These are phyloP conservation scores for Bocquillonia castaneifolia DNA, from an alignment of 441 rosid genomes.

Conservation along the genomic window DNA sequence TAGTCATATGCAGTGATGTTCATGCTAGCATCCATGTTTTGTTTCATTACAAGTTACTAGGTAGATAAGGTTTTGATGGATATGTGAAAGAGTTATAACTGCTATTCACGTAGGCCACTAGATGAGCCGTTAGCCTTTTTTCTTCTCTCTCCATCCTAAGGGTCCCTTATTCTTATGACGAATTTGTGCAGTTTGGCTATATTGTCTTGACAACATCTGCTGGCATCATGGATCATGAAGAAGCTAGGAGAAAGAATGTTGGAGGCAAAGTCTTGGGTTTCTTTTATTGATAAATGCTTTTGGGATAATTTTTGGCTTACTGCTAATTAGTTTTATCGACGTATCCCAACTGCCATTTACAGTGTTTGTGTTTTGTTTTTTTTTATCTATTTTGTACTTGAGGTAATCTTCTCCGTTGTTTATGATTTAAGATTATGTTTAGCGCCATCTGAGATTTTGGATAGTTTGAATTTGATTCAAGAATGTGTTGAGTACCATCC, in stretches of 20 bases:
- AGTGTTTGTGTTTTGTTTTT: background rate
- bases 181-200: slow-evolving; percentile 42
- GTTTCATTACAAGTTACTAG: background rate
- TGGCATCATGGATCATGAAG: slow-evolving; percentile 59
- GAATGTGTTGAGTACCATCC: too few relatives aligned
- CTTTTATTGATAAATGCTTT: slow-evolving; percentile 34
- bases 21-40: background rate
- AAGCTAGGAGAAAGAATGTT: slow-evolving; percentile 54
- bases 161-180: slow-evolving; percentile 30
- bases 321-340: slow-evolving; percentile 1
- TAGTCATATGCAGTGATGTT: background rate
- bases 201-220: slow-evolving; percentile 53
- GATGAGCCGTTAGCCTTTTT: background rate
- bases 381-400: slow-evolving; percentile 11
- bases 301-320: slow-evolving; percentile 12
- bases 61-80: too few relatives aligned
- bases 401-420: background rate
- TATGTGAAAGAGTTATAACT: too few relatives aligned
- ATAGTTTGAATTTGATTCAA: background rate
- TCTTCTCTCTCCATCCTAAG: too few relatives aligned
- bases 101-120: background rate
- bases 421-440: slow-evolving; percentile 16
- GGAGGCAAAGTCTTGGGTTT: slow-evolving; percentile 64
- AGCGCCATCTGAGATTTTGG: background rate
- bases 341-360: background rate